A percentile compares a stretch with the other conserved stretches of the same genome.
These are phyloP conservation scores for Juglanconis sp. DNA, from an alignment of 2,329 filamentous ascomycete species.

Conservation along the genomic window DNA sequence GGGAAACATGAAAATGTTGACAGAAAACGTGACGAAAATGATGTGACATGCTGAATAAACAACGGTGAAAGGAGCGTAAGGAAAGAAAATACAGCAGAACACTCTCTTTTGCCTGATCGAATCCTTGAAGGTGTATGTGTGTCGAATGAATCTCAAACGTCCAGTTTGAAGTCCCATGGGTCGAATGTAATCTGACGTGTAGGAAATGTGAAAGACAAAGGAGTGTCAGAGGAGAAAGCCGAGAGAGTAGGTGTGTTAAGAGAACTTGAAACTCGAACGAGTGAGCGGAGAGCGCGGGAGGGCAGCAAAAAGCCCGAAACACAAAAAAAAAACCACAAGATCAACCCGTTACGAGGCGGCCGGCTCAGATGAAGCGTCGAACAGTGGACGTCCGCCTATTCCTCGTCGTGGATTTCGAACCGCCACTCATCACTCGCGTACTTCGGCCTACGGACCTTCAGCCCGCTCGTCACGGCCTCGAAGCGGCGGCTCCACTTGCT, in stretches of 20 bases:
- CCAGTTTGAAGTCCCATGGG: neutral
- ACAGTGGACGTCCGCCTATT: neutral
- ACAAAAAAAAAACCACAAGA: neutral
- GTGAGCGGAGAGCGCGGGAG: slow-evolving; percentile 2
- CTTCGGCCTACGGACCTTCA: slow-evolving; percentile 6
- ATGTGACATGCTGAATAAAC: neutral
- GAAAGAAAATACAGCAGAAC: slow-evolving; percentile 3
- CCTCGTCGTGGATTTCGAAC: slow-evolving; percentile 9
- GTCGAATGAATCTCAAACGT: neutral
- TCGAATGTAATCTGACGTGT: neutral
- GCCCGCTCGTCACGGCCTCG: slow-evolving; percentile 2
- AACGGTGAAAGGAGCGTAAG: neutral
- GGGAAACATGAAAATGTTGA: neutral
- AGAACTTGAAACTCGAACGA: neutral
- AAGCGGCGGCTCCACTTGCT: slow-evolving; percentile 23
- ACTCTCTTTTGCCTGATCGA: slow-evolving; percentile 6
- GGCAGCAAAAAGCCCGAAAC: neutral
- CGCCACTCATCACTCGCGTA: slow-evolving; percentile 17
- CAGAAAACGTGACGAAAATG: neutral
- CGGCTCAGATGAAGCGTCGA: neutral
- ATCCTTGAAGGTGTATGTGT: neutral
- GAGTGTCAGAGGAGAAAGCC: neutral
- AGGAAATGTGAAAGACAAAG: neutral
- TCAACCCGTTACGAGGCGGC: neutral
- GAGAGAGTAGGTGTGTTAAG: neutral